Base-by-base conservation (phyloP, 441 rosid genomes). In the Populus trichocarpa region DNA sequence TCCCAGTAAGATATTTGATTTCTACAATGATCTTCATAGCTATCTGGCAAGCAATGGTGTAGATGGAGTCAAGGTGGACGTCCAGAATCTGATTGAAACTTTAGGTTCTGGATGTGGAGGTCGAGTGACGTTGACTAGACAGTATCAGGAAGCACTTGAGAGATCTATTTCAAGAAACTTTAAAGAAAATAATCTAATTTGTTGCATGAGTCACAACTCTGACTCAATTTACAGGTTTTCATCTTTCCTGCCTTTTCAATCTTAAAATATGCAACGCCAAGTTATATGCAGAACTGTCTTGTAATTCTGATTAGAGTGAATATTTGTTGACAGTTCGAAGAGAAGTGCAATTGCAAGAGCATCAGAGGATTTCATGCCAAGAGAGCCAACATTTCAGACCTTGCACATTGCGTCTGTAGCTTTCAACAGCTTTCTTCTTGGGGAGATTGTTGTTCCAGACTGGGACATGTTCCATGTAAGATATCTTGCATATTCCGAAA, bases 391-490 rank as follows among this genome's bases (percentile, higher is more conserved):
- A 66, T 79, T 88, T 0, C 97, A 90, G 89, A 89, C 94, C 7
- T 75, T 90, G 78, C 95, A 92, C 77, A 50, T 92, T 67, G 93
- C 91, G 20, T 81, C 94, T 16, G 93, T 89, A 73, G 85, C 97
- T 32, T 92, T 88, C 81, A 92, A 90, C 83, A 86, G 93, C 81
- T 85, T 90, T 67, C 86, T 89, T 79, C 88, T 89, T 1, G 92
- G 93, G 74, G 97, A 92, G 81, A 84, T 89, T 73, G 85, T 86
- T 76, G 91, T 89, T 77, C 92, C 97, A 35, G 94, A 90, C 75
- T 92, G 95, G 93, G 97, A 92, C 88, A 90, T 92, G 95, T 92
- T 90, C 78, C 97, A 86, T 5, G 97, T 90, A 78, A 68, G 87
- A 50, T 72, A 25, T 67, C 78, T 83, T 63, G 23, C 40, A 74